phyloP scores from a whole-genome alignment of 1,284 basidiomycete genomes.

The Coriolopsis trogii region DNA sequence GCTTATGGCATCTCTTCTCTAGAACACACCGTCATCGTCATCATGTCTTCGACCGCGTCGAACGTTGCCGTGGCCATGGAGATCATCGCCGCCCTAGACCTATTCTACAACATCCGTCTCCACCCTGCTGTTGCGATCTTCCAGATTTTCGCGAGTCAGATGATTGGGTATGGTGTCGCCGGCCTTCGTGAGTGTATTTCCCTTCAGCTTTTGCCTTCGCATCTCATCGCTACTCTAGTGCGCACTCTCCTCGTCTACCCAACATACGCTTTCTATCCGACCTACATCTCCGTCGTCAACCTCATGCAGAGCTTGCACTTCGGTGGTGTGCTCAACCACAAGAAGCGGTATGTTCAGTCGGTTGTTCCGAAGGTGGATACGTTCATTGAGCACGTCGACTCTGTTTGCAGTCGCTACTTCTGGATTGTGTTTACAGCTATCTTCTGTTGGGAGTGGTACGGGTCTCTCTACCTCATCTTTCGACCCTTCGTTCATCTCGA shows the following conservation, averaged over 20 bases:
- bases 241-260: slow-evolving; percentile 64
- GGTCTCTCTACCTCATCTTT: too few relatives aligned
- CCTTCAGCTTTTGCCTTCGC: too few relatives aligned
- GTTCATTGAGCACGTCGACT: too few relatives aligned
- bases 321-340: slow-evolving; percentile 47
- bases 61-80: slow-evolving; percentile 67
- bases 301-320: slow-evolving; percentile 61
- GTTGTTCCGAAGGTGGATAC: too few relatives aligned
- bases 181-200: slow-evolving; percentile 46
- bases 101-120: slow-evolving; percentile 61
- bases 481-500: background rate
- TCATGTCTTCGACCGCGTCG: slow-evolving; percentile 69
- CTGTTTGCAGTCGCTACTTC: slow-evolving; percentile 41
- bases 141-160: slow-evolving; percentile 62
- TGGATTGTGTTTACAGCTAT: slow-evolving; percentile 57
- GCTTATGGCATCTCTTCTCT: background rate
- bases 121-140: slow-evolving; percentile 58
- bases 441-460: slow-evolving; percentile 52
- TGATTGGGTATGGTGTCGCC: slow-evolving; percentile 63
- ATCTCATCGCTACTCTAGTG: too few relatives aligned
- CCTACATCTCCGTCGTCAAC: slow-evolving; percentile 54
- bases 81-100: slow-evolving; percentile 66
- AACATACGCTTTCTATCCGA: slow-evolving; percentile 65
- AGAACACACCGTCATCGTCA: slow-evolving; percentile 67
- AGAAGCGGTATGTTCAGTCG: slow-evolving; percentile 40